A percentile compares a stretch with the other conserved stretches of the same genome.
Evolutionary conservation across 495 filamentous ascomycete genomes (phyloP).

Genomic region (Trichoderma asperelloides): DNA sequence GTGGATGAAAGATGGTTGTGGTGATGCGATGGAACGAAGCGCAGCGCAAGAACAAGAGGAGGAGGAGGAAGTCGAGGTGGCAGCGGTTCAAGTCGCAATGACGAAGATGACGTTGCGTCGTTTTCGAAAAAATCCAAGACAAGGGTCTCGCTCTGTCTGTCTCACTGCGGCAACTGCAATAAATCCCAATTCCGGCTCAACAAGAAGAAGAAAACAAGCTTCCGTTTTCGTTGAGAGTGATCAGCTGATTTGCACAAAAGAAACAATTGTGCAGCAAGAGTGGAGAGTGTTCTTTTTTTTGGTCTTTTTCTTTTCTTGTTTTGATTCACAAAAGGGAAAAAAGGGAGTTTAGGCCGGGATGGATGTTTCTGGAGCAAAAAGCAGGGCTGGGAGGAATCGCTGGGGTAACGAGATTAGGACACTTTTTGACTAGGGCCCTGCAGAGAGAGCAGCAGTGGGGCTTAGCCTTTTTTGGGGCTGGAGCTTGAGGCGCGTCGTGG

Average conservation of each 20-base stretch:
- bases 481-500: background rate
- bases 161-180: background rate
- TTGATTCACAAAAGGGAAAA: background rate
- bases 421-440: background rate
- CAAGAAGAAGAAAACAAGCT: background rate
- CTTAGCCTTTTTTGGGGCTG: background rate
- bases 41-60: too few species aligned
- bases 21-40: background rate
- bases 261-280: background rate
- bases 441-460: background rate
- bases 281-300: background rate
- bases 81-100: background rate
- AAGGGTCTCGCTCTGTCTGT: background rate
- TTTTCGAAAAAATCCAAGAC: background rate
- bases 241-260: background rate
- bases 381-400: background rate
- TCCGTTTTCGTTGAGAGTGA: background rate
- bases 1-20: background rate
- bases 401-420: conserved; percentile 6
- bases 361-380: background rate
- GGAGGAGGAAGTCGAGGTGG: too few species aligned
- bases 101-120: background rate
- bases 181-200: background rate
- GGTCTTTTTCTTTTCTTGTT: background rate
- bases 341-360: background rate